A percentile compares a stretch with the other conserved stretches of the same genome.
Evolutionary conservation across 495 filamentous ascomycete species (phyloP).

Genomic region (Aspergillus kassunensis): DNA sequence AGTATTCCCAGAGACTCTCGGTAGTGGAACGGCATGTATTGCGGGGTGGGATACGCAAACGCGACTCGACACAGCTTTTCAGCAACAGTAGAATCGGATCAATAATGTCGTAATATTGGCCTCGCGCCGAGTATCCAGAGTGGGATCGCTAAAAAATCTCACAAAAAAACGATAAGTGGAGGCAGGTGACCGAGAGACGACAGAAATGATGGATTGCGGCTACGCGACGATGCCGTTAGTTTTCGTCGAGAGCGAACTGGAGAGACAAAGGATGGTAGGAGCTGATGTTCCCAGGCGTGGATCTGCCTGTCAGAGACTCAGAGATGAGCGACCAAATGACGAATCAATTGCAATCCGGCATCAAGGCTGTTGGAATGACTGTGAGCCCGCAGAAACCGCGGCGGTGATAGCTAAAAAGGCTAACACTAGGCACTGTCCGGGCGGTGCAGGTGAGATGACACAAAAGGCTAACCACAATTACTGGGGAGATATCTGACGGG

Average conservation of each 20-base stretch:
- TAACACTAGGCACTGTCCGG: not conserved
- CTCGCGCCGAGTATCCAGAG: not conserved
- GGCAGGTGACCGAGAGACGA: slow-evolving; percentile 5
- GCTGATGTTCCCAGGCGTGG: not conserved
- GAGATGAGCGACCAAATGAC: not conserved
- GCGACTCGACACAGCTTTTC: slow-evolving; percentile 1
- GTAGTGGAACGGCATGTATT: slow-evolving; percentile 8
- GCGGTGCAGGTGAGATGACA: slow-evolving; percentile 4
- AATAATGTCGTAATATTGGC: slow-evolving; percentile 15
- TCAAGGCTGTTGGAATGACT: not conserved
- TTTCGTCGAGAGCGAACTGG: slow-evolving; percentile 4
- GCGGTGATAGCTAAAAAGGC: slow-evolving; percentile 6
- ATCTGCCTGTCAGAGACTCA: not conserved
- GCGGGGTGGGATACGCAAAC: slow-evolving; percentile 10
- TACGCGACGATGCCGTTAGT: slow-evolving; percentile 19
- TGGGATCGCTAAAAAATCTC: slow-evolving; percentile 4
- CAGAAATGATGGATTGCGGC: slow-evolving; percentile 11
- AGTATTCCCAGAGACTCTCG: not conserved
- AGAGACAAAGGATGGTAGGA: slow-evolving; percentile 1
- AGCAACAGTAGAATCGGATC: not conserved
- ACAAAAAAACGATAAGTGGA: slow-evolving; percentile 1
- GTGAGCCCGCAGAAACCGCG: slow-evolving; percentile 1
- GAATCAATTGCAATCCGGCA: slow-evolving; percentile 10
- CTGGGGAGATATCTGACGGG: not conserved
- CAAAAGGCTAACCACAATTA: not conserved